Base-by-base conservation (phyloP, 164 flowering plant genomes). In the Amborella trichopoda region DNA sequence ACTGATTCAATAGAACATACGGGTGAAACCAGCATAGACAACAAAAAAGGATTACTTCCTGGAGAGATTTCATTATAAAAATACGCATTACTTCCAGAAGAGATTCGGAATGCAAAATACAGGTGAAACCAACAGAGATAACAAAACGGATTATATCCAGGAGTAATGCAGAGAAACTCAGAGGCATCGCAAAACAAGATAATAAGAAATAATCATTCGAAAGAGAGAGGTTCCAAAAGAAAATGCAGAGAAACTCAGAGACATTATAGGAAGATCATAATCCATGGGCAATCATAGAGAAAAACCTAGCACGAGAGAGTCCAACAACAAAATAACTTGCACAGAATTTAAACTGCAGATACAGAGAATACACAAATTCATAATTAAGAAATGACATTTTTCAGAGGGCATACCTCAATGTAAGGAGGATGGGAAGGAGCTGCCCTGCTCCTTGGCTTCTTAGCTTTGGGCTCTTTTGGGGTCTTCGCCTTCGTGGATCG, bases 391-490 rank as follows among this genome's bases (percentile, higher is more conserved):
- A 20, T n/a, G 10, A 22, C 17, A 22, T n/a, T 3, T 2, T 9
- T 1, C 11, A 16, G 3, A 9, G 3, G 19, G 0, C 3, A 3
- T 65, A 76, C 81, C 74, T 73, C 78, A 4, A 55, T 6, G 44
- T 76, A 76, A 0, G 81, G 63, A 53, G 81, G 81, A 50, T 76
- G 81, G 1, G 68, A 8, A 3, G 69, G 44, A 33, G 65, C n/a
- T 18, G 53, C 23, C 37, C 19, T 65, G 1, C 62, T 58, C 53
- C 60, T 67, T 0, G 34, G 2, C 56, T 56, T 67, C 63, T 53
- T 56, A 3, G 47, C 50, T 22, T 63, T 58, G 4, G 61, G 50
- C 34, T 38, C 67, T 22, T 62, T 62, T 13, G 49, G 28, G 24
- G 67, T 46, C 53, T 33, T 40, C 20, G 60, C 6, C 38, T 30